These are phyloP conservation scores for Acanthamoeba triangularis DNA, from an alignment of 208 protist genomes.

Conservation along the genomic window DNA sequence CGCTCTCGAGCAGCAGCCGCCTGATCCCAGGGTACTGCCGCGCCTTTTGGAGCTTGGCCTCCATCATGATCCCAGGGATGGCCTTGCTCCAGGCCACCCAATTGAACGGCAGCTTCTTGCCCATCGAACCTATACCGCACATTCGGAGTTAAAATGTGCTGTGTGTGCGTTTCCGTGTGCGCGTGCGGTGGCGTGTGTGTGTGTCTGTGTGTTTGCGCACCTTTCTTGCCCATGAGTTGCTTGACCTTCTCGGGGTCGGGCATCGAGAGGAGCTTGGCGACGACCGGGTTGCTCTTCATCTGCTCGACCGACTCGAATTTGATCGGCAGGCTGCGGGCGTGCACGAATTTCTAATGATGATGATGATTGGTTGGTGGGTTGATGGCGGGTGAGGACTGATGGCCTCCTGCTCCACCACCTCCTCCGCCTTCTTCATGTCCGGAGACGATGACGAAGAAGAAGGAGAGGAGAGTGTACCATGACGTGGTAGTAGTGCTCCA, in stretches of 20 bases:
- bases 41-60: conserved; percentile 20
- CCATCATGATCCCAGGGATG: conserved; percentile 13
- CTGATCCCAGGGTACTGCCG: conserved; percentile 39
- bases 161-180: neutral
- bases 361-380: neutral
- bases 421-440: neutral
- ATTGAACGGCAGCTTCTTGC: conserved; percentile 69
- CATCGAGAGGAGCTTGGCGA: conserved; percentile 58
- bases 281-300: conserved; percentile 54
- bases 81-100: conserved; percentile 34
- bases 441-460: neutral
- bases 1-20: conserved; percentile 65
- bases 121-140: neutral
- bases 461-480: conserved; percentile 53
- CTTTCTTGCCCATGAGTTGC: conserved; percentile 71
- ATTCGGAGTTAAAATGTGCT: neutral
- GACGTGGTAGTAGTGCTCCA: conserved; percentile 70
- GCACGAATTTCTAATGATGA: conserved; percentile 54
- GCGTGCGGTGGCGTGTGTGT: neutral
- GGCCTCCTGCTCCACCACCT: neutral
- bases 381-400: neutral
- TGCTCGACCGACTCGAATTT: conserved; percentile 52
- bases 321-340: conserved; percentile 56
- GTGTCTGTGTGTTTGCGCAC: neutral
- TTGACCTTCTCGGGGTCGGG: conserved; percentile 67